Evolutionary conservation across 805 yeast genomes (phyloP), one percentile per base, ranked within the genome.

Genomic region (Suhomyces prunicola): DNA sequence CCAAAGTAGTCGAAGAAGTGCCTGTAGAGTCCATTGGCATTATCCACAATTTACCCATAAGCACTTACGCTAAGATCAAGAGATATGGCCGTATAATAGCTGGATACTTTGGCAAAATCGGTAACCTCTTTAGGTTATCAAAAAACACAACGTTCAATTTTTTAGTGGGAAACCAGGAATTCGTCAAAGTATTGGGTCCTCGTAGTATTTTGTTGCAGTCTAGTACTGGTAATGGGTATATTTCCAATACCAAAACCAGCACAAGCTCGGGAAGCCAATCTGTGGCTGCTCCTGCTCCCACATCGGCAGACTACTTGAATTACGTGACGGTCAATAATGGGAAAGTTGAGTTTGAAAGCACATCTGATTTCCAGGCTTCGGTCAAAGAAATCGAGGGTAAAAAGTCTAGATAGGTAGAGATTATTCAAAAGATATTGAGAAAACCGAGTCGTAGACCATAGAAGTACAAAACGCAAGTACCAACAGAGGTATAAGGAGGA

Each of bases 141-240:
- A 46, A 41, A 29, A 26, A 24, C 17, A 13, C 40, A 17, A 24
- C 52, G 9, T 48, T 55, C 47, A 57, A 58, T 45, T 51, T 50
- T 27, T 44, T 50, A 51, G 54, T 63, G 13, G 77, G 74, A 1
- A 77, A 72, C 55, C 75, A 75, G 9, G 71, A 71, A 15, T 84
- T 77, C 54, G 74, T 84, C 35, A 76, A 72, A 36, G 69, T 84
- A 4, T 63, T 72, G 10, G 89, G 89, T 0, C 88, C 88, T 9
- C 71, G 86, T 45, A 74, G 73, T 24, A 53, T 82, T 3, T 63
- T 82, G 50, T 60, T 82, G 5, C 84, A 81, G 55, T 75, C 83
- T 4, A 78, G 73, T 31, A 60, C 73, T 3, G 69, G 62, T 2
- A 56, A 52, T 13, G 15, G 44, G 9, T 31, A 44, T 29, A 19